Evolutionary conservation across 2,329 filamentous ascomycete genomes (phyloP), one percentile per base, ranked within the genome.

Genomic region (Zarea fungicola): DNA sequence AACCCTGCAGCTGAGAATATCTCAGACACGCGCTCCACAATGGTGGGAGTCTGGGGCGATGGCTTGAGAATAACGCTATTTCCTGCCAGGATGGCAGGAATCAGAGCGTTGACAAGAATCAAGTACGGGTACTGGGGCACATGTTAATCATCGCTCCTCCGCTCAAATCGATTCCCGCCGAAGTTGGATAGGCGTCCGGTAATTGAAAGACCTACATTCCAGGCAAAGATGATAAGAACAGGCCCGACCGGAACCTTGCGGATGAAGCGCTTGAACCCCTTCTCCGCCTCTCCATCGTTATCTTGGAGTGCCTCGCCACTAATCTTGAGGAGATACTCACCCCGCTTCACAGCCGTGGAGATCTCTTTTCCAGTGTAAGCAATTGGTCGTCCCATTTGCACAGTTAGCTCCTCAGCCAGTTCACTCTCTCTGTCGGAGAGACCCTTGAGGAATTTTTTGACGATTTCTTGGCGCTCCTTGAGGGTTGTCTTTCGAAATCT

Each of bases 321-420:
- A 54, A 96, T 85, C 64, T 88, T 89, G 59, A 95, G 76, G 50
- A 97, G 73, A 63, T 95, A 95, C 62, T 95, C 83, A 55, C 84
- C 87, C 55, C 92, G 81, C 71, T 87, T 88, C 56, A 95, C 80
- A 7, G 91, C 91, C 14, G 92, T 97, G 25, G 81, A 72, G 56
- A 97, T 78, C 72, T 97, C 92, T 57, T 83, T 89, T 40, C 78
- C 83, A 0, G 88, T 87, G 66, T 92, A 96, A 31, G 86, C 80
- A 60, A 96, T 96, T 28, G 92, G 92, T 18, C 92, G 80, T 35
- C 92, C 92, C 91, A 97, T 97, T 72, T 97, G 91, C 64, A 89
- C 84, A 0, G 91, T 96, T 52, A 97, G 72, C 65, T 96, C 91
- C 57, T 81, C 78, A 6, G 86, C 90, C 28, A 97, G 75, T 54